phyloP scores from a whole-genome alignment of 495 filamentous ascomycete species.

The Pseudoneurospora amorphoporcata region DNA sequence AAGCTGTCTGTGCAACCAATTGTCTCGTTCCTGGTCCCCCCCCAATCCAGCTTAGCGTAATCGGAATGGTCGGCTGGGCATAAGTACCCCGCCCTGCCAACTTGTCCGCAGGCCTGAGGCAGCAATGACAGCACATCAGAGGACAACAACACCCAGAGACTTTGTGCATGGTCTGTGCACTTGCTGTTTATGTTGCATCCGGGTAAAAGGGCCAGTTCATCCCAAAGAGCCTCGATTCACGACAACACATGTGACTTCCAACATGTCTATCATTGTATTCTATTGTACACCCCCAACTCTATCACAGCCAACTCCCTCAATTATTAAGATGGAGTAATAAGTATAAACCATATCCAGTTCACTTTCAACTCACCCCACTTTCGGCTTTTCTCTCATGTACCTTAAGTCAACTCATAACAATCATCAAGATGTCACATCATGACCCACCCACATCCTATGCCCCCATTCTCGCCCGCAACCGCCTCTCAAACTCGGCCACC shows the following conservation, averaged over 20 bases:
- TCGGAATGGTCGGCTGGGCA: background rate
- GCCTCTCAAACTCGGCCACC: constrained; percentile 41
- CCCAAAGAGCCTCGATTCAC: background rate
- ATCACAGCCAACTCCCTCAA: background rate
- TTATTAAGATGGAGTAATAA: background rate
- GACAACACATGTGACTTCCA: no score
- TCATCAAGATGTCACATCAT: constrained; percentile 8
- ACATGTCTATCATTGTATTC: background rate
- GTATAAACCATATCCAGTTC: background rate
- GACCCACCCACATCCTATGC: constrained; percentile 21
- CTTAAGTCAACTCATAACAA: background rate
- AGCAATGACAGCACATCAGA: background rate
- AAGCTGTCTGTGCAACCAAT: background rate
- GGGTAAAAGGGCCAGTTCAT: background rate
- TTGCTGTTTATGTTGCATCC: background rate
- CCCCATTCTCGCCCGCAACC: constrained; percentile 26
- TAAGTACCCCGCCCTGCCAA: background rate
- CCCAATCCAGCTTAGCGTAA: background rate
- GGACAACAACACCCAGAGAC: background rate
- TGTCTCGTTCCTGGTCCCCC: background rate
- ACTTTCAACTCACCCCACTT: background rate
- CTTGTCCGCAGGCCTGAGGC: constrained; percentile 7
- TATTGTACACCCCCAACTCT: background rate
- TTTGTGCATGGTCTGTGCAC: background rate
- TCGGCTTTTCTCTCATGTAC: background rate